Percentiles rank a stretch among this genome's conserved stretches.
Conservation (phyloP, 176 grass and related monocot species). For the Sorghum bicolor region DNA sequence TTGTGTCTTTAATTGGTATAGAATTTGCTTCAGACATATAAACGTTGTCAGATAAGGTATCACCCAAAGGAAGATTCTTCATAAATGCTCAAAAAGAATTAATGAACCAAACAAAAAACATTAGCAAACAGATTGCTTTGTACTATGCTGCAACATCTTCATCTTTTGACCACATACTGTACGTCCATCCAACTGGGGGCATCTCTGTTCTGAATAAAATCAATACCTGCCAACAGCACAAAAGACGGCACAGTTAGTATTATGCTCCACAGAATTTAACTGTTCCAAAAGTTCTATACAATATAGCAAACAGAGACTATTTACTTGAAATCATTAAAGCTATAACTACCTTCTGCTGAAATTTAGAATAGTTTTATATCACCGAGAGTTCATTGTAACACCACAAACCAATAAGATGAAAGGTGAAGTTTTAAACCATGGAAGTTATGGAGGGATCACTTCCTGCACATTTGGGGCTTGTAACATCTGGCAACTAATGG, state of each 20-base stretch:
- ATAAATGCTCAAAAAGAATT: not conserved
- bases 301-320: not conserved
- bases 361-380: not conserved
- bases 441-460: not conserved
- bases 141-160: not conserved
- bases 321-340: not conserved
- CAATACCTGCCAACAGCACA: not conserved
- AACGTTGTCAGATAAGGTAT: slow-evolving; percentile 1
- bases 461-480: not conserved
- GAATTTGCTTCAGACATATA: not conserved
- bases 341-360: slow-evolving; percentile 1
- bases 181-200: not conserved
- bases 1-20: not conserved
- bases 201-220: slow-evolving; percentile 11
- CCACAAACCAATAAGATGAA: not conserved
- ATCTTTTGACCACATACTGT: not conserved
- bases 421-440: not conserved
- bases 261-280: too few relatives aligned
- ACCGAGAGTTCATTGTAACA: not conserved
- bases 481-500: not conserved
- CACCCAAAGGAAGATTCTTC: not conserved
- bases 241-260: too few relatives aligned
- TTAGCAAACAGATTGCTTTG: not conserved
- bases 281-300: not conserved
- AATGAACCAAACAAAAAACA: not conserved